Base-by-base conservation (phyloP, 2,329 filamentous ascomycete genomes). In the Didymosphaeria variabile region DNA sequence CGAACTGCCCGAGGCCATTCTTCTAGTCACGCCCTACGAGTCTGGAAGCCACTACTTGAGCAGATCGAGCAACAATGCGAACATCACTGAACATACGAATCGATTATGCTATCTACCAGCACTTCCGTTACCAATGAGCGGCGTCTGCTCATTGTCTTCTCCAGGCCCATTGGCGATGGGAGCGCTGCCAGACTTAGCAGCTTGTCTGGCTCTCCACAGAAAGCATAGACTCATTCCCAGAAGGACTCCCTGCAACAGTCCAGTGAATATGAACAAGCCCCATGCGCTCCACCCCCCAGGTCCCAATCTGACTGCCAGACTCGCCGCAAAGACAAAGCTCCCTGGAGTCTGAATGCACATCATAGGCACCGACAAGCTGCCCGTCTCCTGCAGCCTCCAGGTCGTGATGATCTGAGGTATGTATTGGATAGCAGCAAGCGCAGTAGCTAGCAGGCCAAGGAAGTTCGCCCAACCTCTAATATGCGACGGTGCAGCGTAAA, bases 291-390 rank as follows among this genome's bases (percentile, higher is more conserved):
- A 99, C 0, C 94, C 94, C 36, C 86, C 88, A 71, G 84, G 84
- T 0, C 95, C 95, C 21, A 97, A 85, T 49, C 95, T 87, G 8
- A 87, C 88, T 54, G 90, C 93, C 46, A 99, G 81, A 76, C 93
- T 97, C 13, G 86, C 90, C 0, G 94, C 93, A 80, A 97, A 98
- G 7, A 99, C 81, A 68, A 97, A 90, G 61, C 93, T 93, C 0
- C 95, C 95, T 0, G 95, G 95, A 0, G 94, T 97, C 78, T 99
- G 95, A 36, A 99, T 97, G 75, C 91, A 91, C 94, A 99, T 98
- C 91, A 97, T 98, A 5, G 93, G 90, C 59, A 99, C 95, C 72
- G 93, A 97, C 70, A 99, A 81, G 76, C 93, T 97, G 57, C 93
- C 93, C 1, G 97, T 91, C 70, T 94, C 90, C 75, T 94, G 91